phyloP scores from a whole-genome alignment of 1,284 basidiomycete genomes.

The Cutaneotrichosporon daszewskae region DNA sequence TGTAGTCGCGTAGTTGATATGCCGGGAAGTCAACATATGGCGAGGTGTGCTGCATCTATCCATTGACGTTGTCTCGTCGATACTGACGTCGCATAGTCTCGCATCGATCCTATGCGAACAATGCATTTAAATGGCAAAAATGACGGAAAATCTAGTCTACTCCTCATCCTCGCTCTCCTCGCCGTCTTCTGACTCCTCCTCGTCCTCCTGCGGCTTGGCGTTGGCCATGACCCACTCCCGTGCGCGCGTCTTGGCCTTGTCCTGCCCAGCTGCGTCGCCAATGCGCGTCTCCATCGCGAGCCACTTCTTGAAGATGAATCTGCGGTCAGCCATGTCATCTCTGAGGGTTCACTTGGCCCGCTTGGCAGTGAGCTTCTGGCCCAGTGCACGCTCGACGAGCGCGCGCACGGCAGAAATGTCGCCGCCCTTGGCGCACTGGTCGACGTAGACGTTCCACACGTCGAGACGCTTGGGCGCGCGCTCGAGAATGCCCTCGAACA shows the following conservation, averaged over 20 bases:
- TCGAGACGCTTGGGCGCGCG: constrained; percentile 91
- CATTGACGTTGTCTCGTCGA: too few relatives aligned
- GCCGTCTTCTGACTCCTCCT: constrained; percentile 17
- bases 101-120: too few relatives aligned
- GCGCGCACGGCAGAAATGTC: constrained; percentile 73
- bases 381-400: constrained; percentile 75
- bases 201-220: constrained; percentile 18
- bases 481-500: constrained; percentile 95
- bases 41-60: too few relatives aligned
- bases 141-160: not conserved
- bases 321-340: too few relatives aligned
- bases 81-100: too few relatives aligned
- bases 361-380: constrained; percentile 83
- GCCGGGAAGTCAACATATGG: too few relatives aligned
- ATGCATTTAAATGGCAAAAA: too few relatives aligned
- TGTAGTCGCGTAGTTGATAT: constrained; percentile 8
- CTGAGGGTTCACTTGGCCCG: too few relatives aligned
- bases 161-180: constrained; percentile 2
- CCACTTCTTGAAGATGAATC: constrained; percentile 98
- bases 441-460: constrained; percentile 94
- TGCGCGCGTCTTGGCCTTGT: constrained; percentile 77
- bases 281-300: constrained; percentile 77
- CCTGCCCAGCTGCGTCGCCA: constrained; percentile 79
- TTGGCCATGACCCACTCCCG: constrained; percentile 62
- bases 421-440: constrained; percentile 77